Evolutionary conservation across 805 yeast genomes (phyloP).

Genomic region (Zygotorulaspora chibaensis): DNA sequence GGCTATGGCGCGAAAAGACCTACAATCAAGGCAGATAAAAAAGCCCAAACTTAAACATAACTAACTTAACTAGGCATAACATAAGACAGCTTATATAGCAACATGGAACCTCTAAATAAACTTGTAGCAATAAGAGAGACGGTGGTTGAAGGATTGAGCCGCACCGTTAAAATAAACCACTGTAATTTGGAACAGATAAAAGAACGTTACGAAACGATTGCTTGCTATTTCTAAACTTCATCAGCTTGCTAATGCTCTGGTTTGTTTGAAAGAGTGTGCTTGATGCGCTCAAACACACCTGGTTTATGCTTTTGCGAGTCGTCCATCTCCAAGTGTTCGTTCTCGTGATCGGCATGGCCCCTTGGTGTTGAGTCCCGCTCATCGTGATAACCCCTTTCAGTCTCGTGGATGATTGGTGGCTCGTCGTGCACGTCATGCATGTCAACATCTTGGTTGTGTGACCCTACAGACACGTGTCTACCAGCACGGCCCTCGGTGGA

Average conservation of each 20-base stretch:
- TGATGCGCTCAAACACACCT: slow-evolving; percentile 10
- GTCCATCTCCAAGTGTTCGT: slow-evolving; percentile 3
- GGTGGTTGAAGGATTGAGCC: too few relatives aligned
- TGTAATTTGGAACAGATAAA: too few relatives aligned
- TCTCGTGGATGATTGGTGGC: neutral
- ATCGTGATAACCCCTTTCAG: neutral
- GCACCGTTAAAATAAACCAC: too few relatives aligned
- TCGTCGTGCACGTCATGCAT: neutral
- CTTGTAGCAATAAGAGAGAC: too few relatives aligned
- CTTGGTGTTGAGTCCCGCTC: slow-evolving; percentile 11
- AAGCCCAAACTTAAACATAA: too few relatives aligned
- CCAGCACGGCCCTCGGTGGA: slow-evolving; percentile 4
- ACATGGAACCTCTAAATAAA: too few relatives aligned
- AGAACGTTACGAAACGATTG: too few relatives aligned
- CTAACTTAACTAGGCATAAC: too few relatives aligned
- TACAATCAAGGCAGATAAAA: too few relatives aligned
- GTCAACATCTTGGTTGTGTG: slow-evolving; percentile 1
- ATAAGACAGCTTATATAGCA: too few relatives aligned
- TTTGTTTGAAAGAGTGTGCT: slow-evolving; percentile 5
- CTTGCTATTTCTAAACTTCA: too few relatives aligned
- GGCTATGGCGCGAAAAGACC: too few relatives aligned
- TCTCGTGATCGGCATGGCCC: slow-evolving; percentile 2
- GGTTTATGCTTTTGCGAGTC: slow-evolving; percentile 3
- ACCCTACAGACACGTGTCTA: slow-evolving; percentile 10
- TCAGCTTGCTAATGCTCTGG: neutral